Evolutionary conservation across 345 rosid species (phyloP).

Genomic region (Dovyalis caffra): DNA sequence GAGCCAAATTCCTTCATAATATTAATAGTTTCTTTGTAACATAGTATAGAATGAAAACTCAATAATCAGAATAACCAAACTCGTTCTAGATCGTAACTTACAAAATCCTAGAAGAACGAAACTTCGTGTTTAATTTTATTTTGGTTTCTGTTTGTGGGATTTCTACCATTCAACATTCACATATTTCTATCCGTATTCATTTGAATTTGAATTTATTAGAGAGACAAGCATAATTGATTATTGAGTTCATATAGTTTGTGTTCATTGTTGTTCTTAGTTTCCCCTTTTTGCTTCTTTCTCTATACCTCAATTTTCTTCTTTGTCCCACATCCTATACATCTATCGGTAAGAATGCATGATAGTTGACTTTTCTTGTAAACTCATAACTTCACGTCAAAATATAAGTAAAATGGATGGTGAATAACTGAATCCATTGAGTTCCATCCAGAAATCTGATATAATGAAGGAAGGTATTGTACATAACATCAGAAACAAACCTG

Average conservation of each 20-base stretch:
- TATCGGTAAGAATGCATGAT: not conserved
- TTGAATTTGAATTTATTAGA: no score
- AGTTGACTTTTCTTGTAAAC: not conserved
- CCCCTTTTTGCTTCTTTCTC: not conserved
- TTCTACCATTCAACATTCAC: not conserved
- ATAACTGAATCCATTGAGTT: not conserved
- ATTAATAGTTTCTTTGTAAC: no score
- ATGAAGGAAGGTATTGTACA: not conserved
- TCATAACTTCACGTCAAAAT: not conserved
- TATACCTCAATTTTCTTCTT: not conserved
- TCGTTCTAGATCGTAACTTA: not conserved
- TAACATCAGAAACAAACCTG: constrained; percentile 45
- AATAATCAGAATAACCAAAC: not conserved
- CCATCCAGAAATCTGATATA: not conserved
- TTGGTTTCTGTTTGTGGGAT: not conserved
- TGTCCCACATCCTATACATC: not conserved
- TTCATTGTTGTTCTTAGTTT: not conserved
- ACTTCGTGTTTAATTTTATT: not conserved
- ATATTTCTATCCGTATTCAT: no score
- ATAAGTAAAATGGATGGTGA: not conserved
- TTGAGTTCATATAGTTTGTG: no score
- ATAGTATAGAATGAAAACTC: not conserved
- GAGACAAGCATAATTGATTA: no score
- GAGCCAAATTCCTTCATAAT: not conserved
- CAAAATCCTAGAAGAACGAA: not conserved